Evolutionary conservation across 1,284 basidiomycete genomes (phyloP), one percentile per base, ranked within the genome.

Genomic region (Ganoderma lucidum): DNA sequence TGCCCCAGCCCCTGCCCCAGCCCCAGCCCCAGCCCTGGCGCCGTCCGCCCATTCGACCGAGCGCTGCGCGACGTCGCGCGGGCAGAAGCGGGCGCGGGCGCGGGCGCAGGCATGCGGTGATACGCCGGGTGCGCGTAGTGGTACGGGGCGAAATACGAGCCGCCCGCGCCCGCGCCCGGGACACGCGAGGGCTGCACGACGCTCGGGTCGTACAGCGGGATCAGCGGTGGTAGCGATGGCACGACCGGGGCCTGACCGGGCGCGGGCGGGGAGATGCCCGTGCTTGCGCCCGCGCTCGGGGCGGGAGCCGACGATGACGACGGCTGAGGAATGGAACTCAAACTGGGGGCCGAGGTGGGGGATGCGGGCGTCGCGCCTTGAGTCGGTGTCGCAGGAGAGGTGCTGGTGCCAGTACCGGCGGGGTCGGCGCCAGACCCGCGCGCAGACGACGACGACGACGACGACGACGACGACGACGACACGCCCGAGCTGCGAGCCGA

Each of bases 121-220:
- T 35, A 35, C 35, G 35, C 35, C 35, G 35, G 35, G 35, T 35
- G 35, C 8, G 35, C 35, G 35, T 23, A 63, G 30, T 37, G 37
- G 65, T 65, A 69, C 1, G 69, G 67, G 28, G 65, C 63, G 28
- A 61, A 56, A 62, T 41, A 63, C 45, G 45, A 23, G n/a, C 45
- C 61, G 17, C 41, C 48, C 32, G 48, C 3, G 8, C 41, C 51
- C 32, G 55, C 5, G 37, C 41, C 55, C 14, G 66, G 64, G 5
- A 64, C 42, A 35, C 64, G 70, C 12, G 58, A 37, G 2, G 66
- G 64, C 9, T 62, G 63, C 15, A 65, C 44, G 63, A 66, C 9
- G 61, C 68, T 58, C 60, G 82, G 66, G 48, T 84, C 81, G 74
- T 85, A 87, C 64, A 91, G 76, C 3, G 76, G 76, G 30, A 78